Evolutionary conservation across 495 filamentous ascomycete genomes (phyloP), one percentile per base, ranked within the genome.

Genomic region (Aspergillus carlsbadensis): DNA sequence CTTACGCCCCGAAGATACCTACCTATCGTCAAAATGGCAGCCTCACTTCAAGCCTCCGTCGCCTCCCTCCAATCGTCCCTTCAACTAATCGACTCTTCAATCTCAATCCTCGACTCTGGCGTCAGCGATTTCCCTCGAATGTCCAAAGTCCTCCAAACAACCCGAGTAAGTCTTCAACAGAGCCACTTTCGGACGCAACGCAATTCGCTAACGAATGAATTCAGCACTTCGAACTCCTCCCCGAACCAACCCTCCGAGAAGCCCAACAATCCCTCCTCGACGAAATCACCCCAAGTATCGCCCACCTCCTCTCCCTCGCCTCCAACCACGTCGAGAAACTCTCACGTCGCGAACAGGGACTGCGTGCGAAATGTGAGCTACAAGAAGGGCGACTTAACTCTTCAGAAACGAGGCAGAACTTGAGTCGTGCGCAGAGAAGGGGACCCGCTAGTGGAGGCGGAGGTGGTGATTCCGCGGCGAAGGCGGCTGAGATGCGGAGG

Each of bases 201-300:
- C n/a, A n/a, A n/a, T n/a, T n/a, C n/a, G n/a, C 22, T 39, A 21
- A 37, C 21, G 1, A 5, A 14, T 33, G 18, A 11, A n/a, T 43
- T 39, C 59, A 90, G 86, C 89, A 92, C 72, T 93, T 91, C 70
- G 89, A 93, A 67, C 80, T 92, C 34, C 82, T 90, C 34, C 83
- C 89, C 21, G 84, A 87, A 62, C 78, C 84, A 22, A 82, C 83
- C 42, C 78, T 93, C 20, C 77, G 78, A 54, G 69, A 83, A 61
- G 89, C 89, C 0, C 89, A 93, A 74, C 73, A 80, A 46, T 71
- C 81, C 22, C 80, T 93, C 20, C 79, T 85, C 22, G 83, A 85
- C 56, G 87, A 90, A 66, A 88, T 93, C 51, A 82, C 80, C 13
- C 89, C 89, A 13, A 89, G 89, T 70, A 85, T 93, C 58, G 73